Percentiles rank a stretch among this genome's conserved stretches.
phyloP scores from a whole-genome alignment of 148 eudicot genomes.

The Rhododendron williamsianum region DNA sequence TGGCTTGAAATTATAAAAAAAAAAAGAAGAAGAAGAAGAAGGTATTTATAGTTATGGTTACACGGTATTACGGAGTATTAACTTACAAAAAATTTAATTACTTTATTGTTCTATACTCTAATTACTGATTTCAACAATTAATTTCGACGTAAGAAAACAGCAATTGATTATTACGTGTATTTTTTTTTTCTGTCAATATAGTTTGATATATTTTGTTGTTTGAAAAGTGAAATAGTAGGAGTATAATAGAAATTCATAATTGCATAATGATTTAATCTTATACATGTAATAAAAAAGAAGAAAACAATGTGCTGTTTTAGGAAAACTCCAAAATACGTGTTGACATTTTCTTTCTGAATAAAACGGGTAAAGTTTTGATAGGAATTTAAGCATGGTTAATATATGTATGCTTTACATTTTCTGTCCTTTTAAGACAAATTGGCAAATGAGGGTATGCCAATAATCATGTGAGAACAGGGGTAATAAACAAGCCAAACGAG shows the following conservation, averaged over 20 bases:
- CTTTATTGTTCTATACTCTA: not conserved
- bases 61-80: not conserved
- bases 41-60: not conserved
- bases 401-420: slow-evolving; percentile 1
- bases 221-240: not conserved
- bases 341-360: not conserved
- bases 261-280: not conserved
- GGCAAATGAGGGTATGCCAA: not conserved
- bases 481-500: too few species aligned
- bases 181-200: not conserved
- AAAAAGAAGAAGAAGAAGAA: not conserved
- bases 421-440: not conserved
- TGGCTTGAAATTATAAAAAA: slow-evolving; percentile 11
- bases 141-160: too few species aligned
- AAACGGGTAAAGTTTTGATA: not conserved
- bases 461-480: not conserved
- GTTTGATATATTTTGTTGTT: not conserved
- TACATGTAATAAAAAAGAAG: not conserved
- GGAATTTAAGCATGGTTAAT: not conserved
- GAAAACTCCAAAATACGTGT: not conserved
- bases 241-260: not conserved
- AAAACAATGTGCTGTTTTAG: not conserved
- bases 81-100: not conserved
- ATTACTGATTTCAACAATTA: not conserved
- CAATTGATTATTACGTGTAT: not conserved